A percentile compares a stretch with the other conserved stretches of the same genome.
These are phyloP conservation scores for Ustilago cynodontis DNA, from an alignment of 1,284 basidiomycete genomes.

Conservation along the genomic window DNA sequence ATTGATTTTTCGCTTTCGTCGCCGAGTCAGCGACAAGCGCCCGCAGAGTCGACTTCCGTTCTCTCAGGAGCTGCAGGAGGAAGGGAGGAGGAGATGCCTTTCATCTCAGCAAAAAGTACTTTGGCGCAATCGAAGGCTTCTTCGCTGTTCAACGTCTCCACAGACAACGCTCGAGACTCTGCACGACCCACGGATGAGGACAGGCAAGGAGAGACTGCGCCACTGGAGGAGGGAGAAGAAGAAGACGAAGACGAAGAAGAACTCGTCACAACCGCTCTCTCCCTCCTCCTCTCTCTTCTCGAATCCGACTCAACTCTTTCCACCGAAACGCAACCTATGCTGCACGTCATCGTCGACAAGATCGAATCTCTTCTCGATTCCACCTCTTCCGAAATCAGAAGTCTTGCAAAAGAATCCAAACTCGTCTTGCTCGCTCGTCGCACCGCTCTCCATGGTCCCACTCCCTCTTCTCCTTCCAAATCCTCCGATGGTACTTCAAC, in stretches of 20 bases:
- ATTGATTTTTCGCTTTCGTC: constrained; percentile 59
- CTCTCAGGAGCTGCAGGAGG: background rate
- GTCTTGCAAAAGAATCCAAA: constrained; percentile 80
- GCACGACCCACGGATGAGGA: background rate
- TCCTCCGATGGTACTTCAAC: constrained; percentile 29
- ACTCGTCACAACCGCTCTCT: constrained; percentile 57
- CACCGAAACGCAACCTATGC: constrained; percentile 48
- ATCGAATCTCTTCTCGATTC: constrained; percentile 51
- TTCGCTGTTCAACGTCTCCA: constrained; percentile 38
- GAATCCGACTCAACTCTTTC: constrained; percentile 54
- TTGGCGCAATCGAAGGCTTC: background rate
- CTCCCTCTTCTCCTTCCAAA: background rate
- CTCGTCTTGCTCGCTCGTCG: constrained; percentile 83
- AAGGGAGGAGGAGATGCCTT: constrained; percentile 22
- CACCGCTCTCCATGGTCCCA: constrained; percentile 18
- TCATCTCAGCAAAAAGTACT: constrained; percentile 31
- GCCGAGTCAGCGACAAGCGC: constrained; percentile 17
- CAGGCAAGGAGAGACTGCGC: background rate
- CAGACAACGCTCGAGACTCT: background rate
- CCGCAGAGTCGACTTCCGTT: background rate
- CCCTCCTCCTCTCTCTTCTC: constrained; percentile 62
- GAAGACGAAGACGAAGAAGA: constrained; percentile 50
- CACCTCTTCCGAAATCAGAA: constrained; percentile 70
- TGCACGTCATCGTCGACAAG: constrained; percentile 57
- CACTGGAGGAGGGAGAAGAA: constrained; percentile 2